phyloP scores from a whole-genome alignment of 1,284 basidiomycete species.

The Phylloboletellus chloephorus region DNA sequence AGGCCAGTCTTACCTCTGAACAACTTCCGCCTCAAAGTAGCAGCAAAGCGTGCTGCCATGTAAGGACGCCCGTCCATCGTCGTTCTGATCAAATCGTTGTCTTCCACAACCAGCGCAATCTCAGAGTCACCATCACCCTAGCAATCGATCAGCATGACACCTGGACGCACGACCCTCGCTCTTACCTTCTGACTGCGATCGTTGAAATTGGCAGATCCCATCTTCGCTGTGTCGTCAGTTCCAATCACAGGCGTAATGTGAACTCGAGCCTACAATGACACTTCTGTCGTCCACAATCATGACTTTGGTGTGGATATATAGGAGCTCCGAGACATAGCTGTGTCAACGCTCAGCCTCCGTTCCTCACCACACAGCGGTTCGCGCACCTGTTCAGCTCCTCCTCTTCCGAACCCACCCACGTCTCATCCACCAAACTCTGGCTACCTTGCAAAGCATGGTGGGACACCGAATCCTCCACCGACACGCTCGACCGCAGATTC shows the following conservation, averaged over 20 bases:
- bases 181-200: slow-evolving; percentile 73
- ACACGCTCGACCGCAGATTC: slow-evolving; percentile 48
- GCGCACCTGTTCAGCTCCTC: slow-evolving; percentile 77
- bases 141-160: slow-evolving; percentile 11
- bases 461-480: slow-evolving; percentile 67
- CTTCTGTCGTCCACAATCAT: slow-evolving; percentile 92
- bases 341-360: slow-evolving; percentile 4
- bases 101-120: slow-evolving; percentile 87
- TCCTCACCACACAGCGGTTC: slow-evolving; percentile 7
- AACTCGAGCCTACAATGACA: slow-evolving; percentile 62
- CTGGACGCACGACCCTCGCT: not conserved
- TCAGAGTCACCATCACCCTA: slow-evolving; percentile 90
- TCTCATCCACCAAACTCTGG: slow-evolving; percentile 60
- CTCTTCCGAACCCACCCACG: slow-evolving; percentile 76
- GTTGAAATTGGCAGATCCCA: slow-evolving; percentile 88
- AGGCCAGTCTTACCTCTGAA: slow-evolving; percentile 51
- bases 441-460: slow-evolving; percentile 71
- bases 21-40: slow-evolving; percentile 70
- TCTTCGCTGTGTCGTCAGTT: slow-evolving; percentile 38
- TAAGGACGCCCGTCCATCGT: slow-evolving; percentile 76
- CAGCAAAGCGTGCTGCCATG: slow-evolving; percentile 68
- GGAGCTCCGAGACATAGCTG: slow-evolving; percentile 76
- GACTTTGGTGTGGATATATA: slow-evolving; percentile 78
- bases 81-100: slow-evolving; percentile 71
- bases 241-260: not conserved